Conservation (phyloP, 768 basidiomycete species). For the Suillus sp. region DNA sequence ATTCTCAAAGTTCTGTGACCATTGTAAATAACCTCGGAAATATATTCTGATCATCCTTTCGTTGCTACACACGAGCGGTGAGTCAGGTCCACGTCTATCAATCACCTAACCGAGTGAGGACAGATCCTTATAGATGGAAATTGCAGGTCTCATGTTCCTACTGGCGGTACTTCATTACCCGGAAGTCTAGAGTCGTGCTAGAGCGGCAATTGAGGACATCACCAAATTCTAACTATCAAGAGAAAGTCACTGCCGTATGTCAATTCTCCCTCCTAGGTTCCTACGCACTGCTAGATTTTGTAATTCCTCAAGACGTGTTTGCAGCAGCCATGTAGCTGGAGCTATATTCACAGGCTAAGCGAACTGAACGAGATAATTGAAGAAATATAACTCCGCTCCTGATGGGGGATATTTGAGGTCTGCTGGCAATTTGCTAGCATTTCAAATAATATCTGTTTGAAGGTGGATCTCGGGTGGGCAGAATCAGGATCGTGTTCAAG, state of each 20-base stretch:
- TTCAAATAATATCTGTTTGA: neutral
- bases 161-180: slow-evolving; percentile 13
- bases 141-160: slow-evolving; percentile 11
- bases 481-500: no score
- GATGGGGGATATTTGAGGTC: no score
- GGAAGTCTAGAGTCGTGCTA: slow-evolving; percentile 15
- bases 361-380: neutral
- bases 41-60: neutral
- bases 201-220: slow-evolving; percentile 17
- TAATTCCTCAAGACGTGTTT: neutral
- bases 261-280: neutral
- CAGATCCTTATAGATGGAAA: neutral
- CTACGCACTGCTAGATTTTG: neutral
- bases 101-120: neutral
- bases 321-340: neutral
- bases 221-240: neutral
- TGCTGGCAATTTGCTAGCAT: neutral
- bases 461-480: no score
- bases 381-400: neutral
- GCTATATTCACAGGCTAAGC: neutral
- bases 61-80: neutral
- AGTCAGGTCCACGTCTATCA: neutral
- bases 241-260: neutral
- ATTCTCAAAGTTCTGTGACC: no score
- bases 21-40: neutral